phyloP scores from a whole-genome alignment of 352 stramenopile genomes.

The Saprolegnia parasitica region DNA sequence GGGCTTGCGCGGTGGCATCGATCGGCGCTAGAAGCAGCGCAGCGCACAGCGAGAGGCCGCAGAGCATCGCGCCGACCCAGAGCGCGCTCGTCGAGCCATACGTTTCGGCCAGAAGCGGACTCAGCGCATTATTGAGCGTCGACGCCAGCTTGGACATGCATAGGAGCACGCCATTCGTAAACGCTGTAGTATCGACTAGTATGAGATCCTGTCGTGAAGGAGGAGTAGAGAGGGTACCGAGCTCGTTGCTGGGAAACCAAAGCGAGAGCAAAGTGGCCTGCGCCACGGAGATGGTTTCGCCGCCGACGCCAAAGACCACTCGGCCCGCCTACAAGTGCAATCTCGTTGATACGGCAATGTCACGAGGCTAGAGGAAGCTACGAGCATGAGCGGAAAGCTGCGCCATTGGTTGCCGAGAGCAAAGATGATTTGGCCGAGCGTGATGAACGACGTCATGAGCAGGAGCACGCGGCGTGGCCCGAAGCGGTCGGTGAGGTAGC shows the following conservation, averaged over 20 bases:
- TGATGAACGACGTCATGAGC: slow-evolving; percentile 46
- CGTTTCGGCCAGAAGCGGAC: slow-evolving; percentile 64
- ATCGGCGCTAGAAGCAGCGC: slow-evolving; percentile 76
- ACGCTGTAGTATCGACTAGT: slow-evolving; percentile 37
- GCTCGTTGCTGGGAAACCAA: slow-evolving; percentile 91
- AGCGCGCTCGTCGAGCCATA: slow-evolving; percentile 68
- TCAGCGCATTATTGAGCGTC: slow-evolving; percentile 91
- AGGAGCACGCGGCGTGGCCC: slow-evolving; percentile 81
- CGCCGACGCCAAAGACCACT: slow-evolving; percentile 89
- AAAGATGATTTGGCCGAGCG: slow-evolving; percentile 84
- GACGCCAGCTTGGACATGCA: slow-evolving; percentile 85
- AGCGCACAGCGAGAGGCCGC: slow-evolving; percentile 54
- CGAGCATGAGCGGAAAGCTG: slow-evolving; percentile 76
- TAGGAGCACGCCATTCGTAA: slow-evolving; percentile 91
- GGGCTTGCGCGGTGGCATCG: slow-evolving; percentile 56
- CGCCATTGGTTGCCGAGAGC: slow-evolving; percentile 70
- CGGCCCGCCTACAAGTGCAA: slow-evolving; percentile 58
- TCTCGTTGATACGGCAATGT: slow-evolving; percentile 29
- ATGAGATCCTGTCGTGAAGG: background rate
- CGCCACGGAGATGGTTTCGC: slow-evolving; percentile 87
- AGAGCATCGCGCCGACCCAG: slow-evolving; percentile 85
- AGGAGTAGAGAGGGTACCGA: slow-evolving; percentile 43
- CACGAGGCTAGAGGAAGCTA: slow-evolving; percentile 15
- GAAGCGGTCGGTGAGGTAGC: slow-evolving; percentile 86
- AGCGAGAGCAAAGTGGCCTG: slow-evolving; percentile 85